phyloP scores from a whole-genome alignment of 768 basidiomycete genomes.

The Mycena pura region DNA sequence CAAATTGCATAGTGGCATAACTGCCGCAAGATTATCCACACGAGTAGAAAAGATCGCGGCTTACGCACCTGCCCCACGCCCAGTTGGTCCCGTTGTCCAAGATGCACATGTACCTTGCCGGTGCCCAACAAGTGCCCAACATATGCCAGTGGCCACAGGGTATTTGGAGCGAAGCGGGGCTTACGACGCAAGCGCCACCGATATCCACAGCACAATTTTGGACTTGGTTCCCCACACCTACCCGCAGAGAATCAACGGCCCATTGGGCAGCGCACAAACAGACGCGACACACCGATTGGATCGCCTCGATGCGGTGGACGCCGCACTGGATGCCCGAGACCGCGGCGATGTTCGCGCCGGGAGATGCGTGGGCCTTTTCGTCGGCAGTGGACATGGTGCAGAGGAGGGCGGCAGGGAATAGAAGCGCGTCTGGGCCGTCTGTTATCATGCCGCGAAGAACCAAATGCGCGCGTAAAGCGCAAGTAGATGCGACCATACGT shows the following conservation, averaged over 20 bases:
- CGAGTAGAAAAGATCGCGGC: background rate
- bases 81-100: conserved; percentile 24
- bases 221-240: conserved; percentile 28
- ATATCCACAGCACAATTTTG: conserved; percentile 26
- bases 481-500: too few relatives aligned
- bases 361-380: conserved; percentile 19
- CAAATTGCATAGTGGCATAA: conserved; percentile 26
- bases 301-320: conserved; percentile 23
- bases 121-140: background rate
- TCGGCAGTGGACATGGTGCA: conserved; percentile 12
- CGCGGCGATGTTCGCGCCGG: conserved; percentile 9
- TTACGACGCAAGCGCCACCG: conserved; percentile 26
- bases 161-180: background rate
- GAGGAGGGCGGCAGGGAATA: background rate
- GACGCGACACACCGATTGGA: conserved; percentile 19
- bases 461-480: too few relatives aligned
- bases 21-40: background rate
- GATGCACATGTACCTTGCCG: conserved; percentile 21
- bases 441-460: too few relatives aligned
- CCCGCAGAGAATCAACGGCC: background rate
- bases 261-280: background rate
- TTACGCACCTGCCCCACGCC: conserved; percentile 27
- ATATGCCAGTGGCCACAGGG: background rate
- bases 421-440: too few relatives aligned
- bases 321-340: conserved; percentile 24